Evolutionary conservation across 2,329 filamentous ascomycete genomes (phyloP).

Genomic region (Triangularia verruculosa): DNA sequence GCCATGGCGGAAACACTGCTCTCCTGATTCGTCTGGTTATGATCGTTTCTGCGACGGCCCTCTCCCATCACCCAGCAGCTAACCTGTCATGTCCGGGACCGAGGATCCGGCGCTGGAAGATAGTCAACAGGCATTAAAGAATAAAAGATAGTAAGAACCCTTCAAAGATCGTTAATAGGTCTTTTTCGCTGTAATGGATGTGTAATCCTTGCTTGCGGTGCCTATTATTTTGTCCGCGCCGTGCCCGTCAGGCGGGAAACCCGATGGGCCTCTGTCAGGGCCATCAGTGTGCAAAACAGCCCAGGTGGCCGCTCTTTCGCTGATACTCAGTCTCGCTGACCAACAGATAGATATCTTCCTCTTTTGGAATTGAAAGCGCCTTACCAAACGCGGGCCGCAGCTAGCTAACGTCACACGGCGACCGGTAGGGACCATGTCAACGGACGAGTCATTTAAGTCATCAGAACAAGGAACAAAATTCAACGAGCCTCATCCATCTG

Average conservation of each 20-base stretch:
- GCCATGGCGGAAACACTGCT: slow-evolving; percentile 25
- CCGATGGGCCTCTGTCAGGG: background rate
- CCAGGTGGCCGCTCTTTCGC: background rate
- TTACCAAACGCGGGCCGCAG: background rate
- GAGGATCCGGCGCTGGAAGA: too few relatives aligned
- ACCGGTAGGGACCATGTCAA: background rate
- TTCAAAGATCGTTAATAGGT: too few relatives aligned
- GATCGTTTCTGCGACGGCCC: slow-evolving; percentile 23
- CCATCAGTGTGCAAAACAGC: background rate
- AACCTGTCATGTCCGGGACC: too few relatives aligned
- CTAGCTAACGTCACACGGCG: background rate
- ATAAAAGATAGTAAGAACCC: too few relatives aligned
- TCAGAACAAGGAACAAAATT: background rate
- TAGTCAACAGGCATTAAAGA: too few relatives aligned
- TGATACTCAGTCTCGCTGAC: background rate
- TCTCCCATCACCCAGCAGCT: too few relatives aligned
- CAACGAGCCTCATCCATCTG: background rate
- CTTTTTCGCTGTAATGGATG: too few relatives aligned
- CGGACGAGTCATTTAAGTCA: background rate
- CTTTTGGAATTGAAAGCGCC: background rate
- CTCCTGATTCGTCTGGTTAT: slow-evolving; percentile 30
- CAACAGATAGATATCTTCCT: background rate
- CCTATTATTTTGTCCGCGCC: too few relatives aligned
- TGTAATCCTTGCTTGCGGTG: too few relatives aligned
- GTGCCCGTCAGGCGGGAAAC: background rate